phyloP scores from a whole-genome alignment of 148 eudicot genomes.

The Bassia scoparia region DNA sequence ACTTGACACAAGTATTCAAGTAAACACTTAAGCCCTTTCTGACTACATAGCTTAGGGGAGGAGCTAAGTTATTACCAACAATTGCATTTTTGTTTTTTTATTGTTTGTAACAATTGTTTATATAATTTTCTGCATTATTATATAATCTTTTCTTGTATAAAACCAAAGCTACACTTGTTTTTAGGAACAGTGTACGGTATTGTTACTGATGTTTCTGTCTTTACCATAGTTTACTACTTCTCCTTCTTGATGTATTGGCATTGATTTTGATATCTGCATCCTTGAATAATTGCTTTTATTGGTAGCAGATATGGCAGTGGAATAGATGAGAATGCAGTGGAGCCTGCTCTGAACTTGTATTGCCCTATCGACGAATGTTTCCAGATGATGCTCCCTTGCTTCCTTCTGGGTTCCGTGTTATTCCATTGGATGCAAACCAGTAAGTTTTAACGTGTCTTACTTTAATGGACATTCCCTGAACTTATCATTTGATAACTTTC shows the following conservation, averaged over 20 bases:
- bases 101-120: no score
- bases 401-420: constrained; percentile 90
- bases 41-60: no score
- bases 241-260: not conserved
- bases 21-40: no score
- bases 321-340: constrained; percentile 81
- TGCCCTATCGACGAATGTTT: constrained; percentile 97
- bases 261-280: not conserved
- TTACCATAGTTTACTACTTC: no score
- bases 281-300: not conserved
- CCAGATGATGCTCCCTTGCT: constrained; percentile 84
- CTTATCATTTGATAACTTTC: constrained; percentile 1
- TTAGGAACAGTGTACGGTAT: no score
- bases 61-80: no score
- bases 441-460: constrained; percentile 34
- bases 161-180: no score
- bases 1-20: no score
- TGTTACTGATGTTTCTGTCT: no score
- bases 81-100: no score
- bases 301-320: constrained; percentile 75
- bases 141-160: no score
- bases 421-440: constrained; percentile 78
- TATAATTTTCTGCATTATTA: no score
- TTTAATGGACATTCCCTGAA: not conserved
- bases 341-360: constrained; percentile 87